Conservation (phyloP, 202 grass and related monocot genomes). For the Elaeis oleifera region DNA sequence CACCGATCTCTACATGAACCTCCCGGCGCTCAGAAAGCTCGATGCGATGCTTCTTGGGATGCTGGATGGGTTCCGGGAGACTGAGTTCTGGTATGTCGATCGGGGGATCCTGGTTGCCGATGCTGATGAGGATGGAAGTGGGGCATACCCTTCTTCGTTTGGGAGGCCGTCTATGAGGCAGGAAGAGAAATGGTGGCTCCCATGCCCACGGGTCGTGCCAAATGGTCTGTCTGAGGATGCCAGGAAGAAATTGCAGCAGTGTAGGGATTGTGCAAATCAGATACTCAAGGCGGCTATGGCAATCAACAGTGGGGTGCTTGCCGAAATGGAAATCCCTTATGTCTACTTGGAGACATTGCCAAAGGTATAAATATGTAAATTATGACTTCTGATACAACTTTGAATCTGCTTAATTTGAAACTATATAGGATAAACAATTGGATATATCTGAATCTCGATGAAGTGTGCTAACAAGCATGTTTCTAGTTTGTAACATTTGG, state of each 20-base stretch:
- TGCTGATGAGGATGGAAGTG: constrained; percentile 39
- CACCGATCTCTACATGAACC: constrained; percentile 92
- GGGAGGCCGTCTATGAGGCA: constrained; percentile 72
- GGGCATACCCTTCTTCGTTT: constrained; percentile 30
- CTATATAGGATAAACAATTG: background rate
- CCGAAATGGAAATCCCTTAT: constrained; percentile 85
- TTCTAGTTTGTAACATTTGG: too few species aligned
- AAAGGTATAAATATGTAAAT: constrained; percentile 38
- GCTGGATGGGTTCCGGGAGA: constrained; percentile 77
- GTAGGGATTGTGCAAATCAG: constrained; percentile 89
- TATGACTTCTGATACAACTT: background rate
- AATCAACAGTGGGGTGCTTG: constrained; percentile 88
- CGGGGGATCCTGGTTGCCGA: constrained; percentile 68
- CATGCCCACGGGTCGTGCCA: constrained; percentile 68
- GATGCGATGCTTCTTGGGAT: constrained; percentile 88
- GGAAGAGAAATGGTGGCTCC: constrained; percentile 99
- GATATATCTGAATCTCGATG: background rate
- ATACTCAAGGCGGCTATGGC: constrained; percentile 95
- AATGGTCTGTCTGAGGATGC: constrained; percentile 69
- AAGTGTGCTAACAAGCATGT: too few species aligned
- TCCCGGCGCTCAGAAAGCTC: constrained; percentile 91
- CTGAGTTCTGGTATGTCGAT: constrained; percentile 94
- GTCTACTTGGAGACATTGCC: constrained; percentile 76
- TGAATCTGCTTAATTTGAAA: background rate
- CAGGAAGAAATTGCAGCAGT: constrained; percentile 81